A percentile compares a stretch with the other conserved stretches of the same genome.
phyloP scores from a whole-genome alignment of 345 rosid genomes.

The Citrus mangshanensis region DNA sequence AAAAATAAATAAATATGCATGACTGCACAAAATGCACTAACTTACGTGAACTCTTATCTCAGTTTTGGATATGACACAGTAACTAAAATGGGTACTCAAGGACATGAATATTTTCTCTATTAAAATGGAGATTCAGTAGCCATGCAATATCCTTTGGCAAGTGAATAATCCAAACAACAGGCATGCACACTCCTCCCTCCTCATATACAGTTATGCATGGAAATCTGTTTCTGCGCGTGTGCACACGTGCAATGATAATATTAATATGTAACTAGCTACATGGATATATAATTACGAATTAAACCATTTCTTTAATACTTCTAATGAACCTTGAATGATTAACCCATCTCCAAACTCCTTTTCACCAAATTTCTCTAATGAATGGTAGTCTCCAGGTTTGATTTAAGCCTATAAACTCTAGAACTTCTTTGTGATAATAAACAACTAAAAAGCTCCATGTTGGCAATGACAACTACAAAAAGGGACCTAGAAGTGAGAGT shows the following conservation, averaged over 20 bases:
- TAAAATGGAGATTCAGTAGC: neutral
- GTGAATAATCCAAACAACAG: neutral
- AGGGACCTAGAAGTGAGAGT: neutral
- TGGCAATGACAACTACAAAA: neutral
- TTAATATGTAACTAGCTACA: neutral
- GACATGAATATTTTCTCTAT: no score
- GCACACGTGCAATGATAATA: neutral
- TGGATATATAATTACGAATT: neutral
- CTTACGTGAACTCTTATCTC: neutral
- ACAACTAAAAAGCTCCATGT: neutral
- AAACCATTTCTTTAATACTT: neutral
- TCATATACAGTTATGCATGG: neutral
- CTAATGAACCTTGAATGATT: neutral
- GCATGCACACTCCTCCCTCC: neutral
- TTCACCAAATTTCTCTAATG: neutral
- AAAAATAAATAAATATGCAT: neutral
- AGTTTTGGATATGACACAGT: neutral
- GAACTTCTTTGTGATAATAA: neutral
- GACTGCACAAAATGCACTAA: neutral
- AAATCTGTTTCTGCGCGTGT: neutral
- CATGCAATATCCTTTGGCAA: neutral
- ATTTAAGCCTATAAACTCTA: neutral
- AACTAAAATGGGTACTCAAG: neutral
- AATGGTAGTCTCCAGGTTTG: neutral
- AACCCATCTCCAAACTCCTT: neutral